These are phyloP conservation scores for Aureobasidium sp. DNA, from an alignment of 2,329 filamentous ascomycete species.

Conservation along the genomic window DNA sequence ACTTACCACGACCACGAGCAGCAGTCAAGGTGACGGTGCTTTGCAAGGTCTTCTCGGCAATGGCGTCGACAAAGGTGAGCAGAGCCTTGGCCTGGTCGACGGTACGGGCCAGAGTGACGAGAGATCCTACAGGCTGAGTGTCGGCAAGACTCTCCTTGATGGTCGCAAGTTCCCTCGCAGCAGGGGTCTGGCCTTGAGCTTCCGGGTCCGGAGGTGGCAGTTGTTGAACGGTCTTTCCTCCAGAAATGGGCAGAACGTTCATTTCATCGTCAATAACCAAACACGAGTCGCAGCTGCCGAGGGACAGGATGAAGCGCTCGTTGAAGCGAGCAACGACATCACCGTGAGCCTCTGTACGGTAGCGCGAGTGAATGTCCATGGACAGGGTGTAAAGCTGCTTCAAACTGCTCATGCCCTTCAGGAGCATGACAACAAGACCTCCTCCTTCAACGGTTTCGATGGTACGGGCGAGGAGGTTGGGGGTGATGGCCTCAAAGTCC, in stretches of 20 bases:
- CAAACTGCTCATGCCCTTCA: conserved; percentile 95
- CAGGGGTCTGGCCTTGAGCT: conserved; percentile 61
- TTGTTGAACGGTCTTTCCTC: conserved; percentile 80
- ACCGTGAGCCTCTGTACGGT: conserved; percentile 90
- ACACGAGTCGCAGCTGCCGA: conserved; percentile 92
- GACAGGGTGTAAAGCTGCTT: conserved; percentile 95
- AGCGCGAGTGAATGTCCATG: conserved; percentile 96
- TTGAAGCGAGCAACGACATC: conserved; percentile 97
- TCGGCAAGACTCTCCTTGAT: conserved; percentile 86
- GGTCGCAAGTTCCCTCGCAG: conserved; percentile 67
- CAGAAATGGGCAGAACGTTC: conserved; percentile 94
- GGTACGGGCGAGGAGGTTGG: conserved; percentile 89
- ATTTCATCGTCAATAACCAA: conserved; percentile 96
- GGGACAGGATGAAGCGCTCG: conserved; percentile 89
- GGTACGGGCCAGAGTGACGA: conserved; percentile 80
- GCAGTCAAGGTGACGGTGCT: conserved; percentile 93
- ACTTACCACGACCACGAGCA: conserved; percentile 91
- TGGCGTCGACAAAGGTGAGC: conserved; percentile 93
- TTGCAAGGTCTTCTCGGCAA: conserved; percentile 88
- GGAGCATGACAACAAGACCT: conserved; percentile 77
- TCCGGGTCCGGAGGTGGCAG: conserved; percentile 71
- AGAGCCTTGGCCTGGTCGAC: conserved; percentile 94
- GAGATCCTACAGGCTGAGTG: conserved; percentile 74
- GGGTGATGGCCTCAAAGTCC: conserved; percentile 95
- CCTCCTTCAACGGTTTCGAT: conserved; percentile 98